Evolutionary conservation across 1,139 yeast genomes (phyloP).

Genomic region (Hemisphaericaspora xylofermentans): DNA sequence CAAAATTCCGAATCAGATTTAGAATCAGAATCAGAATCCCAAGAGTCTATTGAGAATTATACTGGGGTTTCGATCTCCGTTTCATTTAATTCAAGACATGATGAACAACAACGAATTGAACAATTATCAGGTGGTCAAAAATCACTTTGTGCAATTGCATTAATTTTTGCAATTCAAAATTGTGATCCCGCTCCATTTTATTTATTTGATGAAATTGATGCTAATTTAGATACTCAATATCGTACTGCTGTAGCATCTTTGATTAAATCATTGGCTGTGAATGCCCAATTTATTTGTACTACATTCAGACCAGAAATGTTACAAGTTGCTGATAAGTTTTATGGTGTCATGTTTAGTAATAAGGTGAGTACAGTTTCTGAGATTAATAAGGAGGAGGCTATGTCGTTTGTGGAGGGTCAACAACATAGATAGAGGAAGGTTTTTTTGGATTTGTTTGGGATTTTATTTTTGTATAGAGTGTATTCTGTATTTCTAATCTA

Average conservation of each 20-base stretch:
- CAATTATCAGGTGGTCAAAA: slow-evolving; percentile 97
- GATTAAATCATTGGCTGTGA: slow-evolving; percentile 60
- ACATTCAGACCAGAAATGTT: slow-evolving; percentile 94
- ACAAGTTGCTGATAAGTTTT: slow-evolving; percentile 81
- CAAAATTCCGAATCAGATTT: slow-evolving; percentile 16
- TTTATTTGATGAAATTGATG: slow-evolving; percentile 93
- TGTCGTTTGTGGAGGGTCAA: slow-evolving; percentile 76
- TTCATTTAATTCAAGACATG: slow-evolving; percentile 82
- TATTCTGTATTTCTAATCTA: neutral
- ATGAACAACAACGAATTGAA: slow-evolving; percentile 86
- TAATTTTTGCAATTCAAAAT: slow-evolving; percentile 88
- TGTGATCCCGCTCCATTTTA: slow-evolving; percentile 98
- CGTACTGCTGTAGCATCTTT: slow-evolving; percentile 83
- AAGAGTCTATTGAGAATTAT: slow-evolving; percentile 54
- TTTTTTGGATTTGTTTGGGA: no score
- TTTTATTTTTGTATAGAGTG: neutral
- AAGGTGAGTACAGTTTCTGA: slow-evolving; percentile 79
- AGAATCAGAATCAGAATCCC: neutral
- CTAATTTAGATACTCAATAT: slow-evolving; percentile 90
- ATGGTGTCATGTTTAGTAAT: slow-evolving; percentile 81
- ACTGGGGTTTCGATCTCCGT: slow-evolving; percentile 85
- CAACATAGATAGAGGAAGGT: slow-evolving; percentile 18
- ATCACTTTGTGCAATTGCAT: slow-evolving; percentile 89
- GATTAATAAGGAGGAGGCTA: slow-evolving; percentile 70
- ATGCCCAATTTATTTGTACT: slow-evolving; percentile 91